Percentiles rank a stretch among this genome's conserved stretches.
These are phyloP conservation scores for Lachancea quebecensis DNA, from an alignment of 805 yeast genomes.

Conservation along the genomic window DNA sequence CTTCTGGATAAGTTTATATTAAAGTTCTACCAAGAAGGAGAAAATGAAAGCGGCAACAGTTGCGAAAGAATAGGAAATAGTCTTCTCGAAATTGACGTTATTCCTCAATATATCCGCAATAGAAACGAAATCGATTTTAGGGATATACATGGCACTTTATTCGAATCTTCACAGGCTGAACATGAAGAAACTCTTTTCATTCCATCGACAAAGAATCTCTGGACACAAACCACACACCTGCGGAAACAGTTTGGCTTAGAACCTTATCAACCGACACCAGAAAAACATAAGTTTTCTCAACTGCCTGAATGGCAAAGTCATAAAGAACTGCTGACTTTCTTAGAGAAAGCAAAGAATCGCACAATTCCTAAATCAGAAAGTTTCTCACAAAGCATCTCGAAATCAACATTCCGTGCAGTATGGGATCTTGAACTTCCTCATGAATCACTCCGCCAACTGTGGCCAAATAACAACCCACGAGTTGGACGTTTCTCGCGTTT, in stretches of 20 bases:
- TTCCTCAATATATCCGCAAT: constrained; percentile 56
- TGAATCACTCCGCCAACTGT: background rate
- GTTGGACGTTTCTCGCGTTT: background rate
- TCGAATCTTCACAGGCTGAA: constrained; percentile 27
- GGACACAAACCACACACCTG: constrained; percentile 51
- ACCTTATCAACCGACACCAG: constrained; percentile 22
- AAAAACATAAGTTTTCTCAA: constrained; percentile 22
- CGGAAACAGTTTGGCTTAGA: constrained; percentile 37
- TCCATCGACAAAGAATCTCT: constrained; percentile 47
- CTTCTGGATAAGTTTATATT: constrained; percentile 32
- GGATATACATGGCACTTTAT: constrained; percentile 45
- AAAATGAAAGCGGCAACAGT: constrained; percentile 12
- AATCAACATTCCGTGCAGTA: no score
- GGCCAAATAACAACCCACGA: background rate
- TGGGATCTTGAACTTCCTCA: background rate
- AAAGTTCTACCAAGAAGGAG: constrained; percentile 17
- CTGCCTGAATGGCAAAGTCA: constrained; percentile 38
- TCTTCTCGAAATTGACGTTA: constrained; percentile 64
- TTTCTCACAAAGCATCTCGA: background rate
- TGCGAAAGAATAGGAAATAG: constrained; percentile 53
- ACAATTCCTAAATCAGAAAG: background rate
- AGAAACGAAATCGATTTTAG: constrained; percentile 39
- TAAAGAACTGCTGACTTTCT: constrained; percentile 31
- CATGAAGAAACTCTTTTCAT: constrained; percentile 17
- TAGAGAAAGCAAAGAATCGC: constrained; percentile 27